phyloP scores from a whole-genome alignment of 2,329 filamentous ascomycete genomes.

The Botryotinia globosa region DNA sequence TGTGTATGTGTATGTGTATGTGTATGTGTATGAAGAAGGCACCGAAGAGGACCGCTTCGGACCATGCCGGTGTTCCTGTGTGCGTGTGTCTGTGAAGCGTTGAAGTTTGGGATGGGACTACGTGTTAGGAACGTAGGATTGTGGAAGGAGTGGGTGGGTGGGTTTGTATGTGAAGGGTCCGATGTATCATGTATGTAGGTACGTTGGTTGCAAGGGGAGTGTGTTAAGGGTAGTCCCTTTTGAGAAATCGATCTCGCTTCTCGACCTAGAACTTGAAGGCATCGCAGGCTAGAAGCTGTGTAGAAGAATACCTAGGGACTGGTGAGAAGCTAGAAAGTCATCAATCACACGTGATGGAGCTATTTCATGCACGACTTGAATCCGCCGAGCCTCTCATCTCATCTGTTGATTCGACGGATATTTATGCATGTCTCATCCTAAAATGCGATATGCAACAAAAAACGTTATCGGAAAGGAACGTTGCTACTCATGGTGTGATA shows the following conservation, averaged over 20 bases:
- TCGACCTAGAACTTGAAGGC: neutral
- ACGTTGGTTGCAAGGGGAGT: too few relatives aligned
- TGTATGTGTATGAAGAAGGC: neutral
- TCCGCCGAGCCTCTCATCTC: neutral
- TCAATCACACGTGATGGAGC: slow-evolving; percentile 13
- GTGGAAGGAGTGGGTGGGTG: neutral
- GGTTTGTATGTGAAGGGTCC: neutral
- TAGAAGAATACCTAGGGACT: neutral
- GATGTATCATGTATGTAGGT: too few relatives aligned
- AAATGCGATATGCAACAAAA: slow-evolving; percentile 21
- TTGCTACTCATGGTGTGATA: neutral
- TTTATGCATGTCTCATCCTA: slow-evolving; percentile 20
- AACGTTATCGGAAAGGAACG: neutral
- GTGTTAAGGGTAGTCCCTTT: neutral
- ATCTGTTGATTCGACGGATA: slow-evolving; percentile 12
- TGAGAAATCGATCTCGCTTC: neutral
- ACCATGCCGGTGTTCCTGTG: neutral
- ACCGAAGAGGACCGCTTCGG: neutral
- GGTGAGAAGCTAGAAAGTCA: neutral
- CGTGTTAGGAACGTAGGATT: neutral
- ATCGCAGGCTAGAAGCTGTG: neutral
- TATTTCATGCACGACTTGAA: slow-evolving; percentile 20
- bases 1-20: neutral
- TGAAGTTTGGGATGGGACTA: neutral
- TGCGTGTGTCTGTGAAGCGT: neutral